A percentile compares a stretch with the other conserved stretches of the same genome.
Conservation (phyloP, 371 early-diverging fungal species). For the Mucor racemosus region DNA sequence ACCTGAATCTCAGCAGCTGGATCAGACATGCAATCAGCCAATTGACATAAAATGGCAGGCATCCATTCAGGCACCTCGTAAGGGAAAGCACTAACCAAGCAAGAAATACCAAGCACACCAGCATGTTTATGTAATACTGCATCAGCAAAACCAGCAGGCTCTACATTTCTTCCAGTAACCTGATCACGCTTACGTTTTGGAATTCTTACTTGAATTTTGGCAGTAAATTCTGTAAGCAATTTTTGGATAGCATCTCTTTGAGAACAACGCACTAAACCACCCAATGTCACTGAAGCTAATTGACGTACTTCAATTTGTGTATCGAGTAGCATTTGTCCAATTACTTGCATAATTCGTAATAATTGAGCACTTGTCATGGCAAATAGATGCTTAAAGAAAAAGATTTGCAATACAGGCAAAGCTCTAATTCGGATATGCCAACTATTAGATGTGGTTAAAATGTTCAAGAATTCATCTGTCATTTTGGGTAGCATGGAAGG, state of each 20-base stretch:
- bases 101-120: conserved; percentile 86
- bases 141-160: conserved; percentile 57
- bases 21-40: conserved; percentile 83
- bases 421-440: conserved; percentile 80
- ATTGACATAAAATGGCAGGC: conserved; percentile 77
- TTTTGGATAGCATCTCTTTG: conserved; percentile 72
- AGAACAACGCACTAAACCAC: conserved; percentile 88
- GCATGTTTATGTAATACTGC: conserved; percentile 82
- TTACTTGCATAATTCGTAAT: conserved; percentile 63
- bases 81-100: conserved; percentile 87
- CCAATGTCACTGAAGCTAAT: conserved; percentile 79
- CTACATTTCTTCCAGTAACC: conserved; percentile 50
- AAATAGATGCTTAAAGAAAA: conserved; percentile 78
- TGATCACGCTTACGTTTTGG: conserved; percentile 51
- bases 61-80: conserved; percentile 92
- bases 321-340: conserved; percentile 71
- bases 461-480: conserved; percentile 60
- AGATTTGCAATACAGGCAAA: conserved; percentile 79
- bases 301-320: conserved; percentile 85
- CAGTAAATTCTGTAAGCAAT: conserved; percentile 49
- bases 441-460: conserved; percentile 58
- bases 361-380: conserved; percentile 57
- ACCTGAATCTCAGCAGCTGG: conserved; percentile 85
- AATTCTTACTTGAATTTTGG: conserved; percentile 40
- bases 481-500: conserved; percentile 53